A percentile compares a stretch with the other conserved stretches of the same genome.
phyloP scores from a whole-genome alignment of 495 filamentous ascomycete species.

The Parathielavia hyrcaniae region DNA sequence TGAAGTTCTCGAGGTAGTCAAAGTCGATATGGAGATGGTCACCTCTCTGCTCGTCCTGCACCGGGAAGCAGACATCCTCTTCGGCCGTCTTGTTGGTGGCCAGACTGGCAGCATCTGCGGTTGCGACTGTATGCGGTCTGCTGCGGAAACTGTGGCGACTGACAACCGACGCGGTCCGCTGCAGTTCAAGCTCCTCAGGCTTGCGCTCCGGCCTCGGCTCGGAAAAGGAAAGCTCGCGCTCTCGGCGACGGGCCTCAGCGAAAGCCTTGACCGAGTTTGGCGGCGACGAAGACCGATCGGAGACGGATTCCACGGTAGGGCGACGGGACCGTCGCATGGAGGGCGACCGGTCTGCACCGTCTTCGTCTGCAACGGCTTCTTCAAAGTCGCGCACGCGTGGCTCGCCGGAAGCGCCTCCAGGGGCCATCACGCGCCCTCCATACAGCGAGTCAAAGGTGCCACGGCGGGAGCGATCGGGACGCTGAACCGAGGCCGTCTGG shows the following conservation, averaged over 20 bases:
- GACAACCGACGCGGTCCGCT: conserved; percentile 63
- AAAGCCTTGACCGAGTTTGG: conserved; percentile 98
- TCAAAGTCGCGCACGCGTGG: conserved; percentile 53
- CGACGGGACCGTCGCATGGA: conserved; percentile 38
- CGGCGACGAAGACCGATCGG: conserved; percentile 65
- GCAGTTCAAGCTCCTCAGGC: conserved; percentile 54
- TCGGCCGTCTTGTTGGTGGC: conserved; percentile 54
- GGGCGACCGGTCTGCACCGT: conserved; percentile 43
- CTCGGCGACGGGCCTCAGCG: conserved; percentile 63
- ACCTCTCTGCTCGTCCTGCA: conserved; percentile 44
- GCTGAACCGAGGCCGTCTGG: conserved; percentile 62
- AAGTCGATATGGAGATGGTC: conserved; percentile 65
- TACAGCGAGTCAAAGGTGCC: conserved; percentile 50
- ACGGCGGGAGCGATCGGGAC: conserved; percentile 47
- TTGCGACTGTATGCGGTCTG: conserved; percentile 39
- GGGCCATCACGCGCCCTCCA: conserved; percentile 41
- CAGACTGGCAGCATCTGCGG: conserved; percentile 43
- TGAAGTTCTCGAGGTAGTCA: conserved; percentile 80
- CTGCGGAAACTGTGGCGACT: conserved; percentile 53
- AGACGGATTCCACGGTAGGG: conserved; percentile 41
- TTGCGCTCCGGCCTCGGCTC: conserved; percentile 37
- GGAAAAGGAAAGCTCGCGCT: conserved; percentile 49
- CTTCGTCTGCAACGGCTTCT: conserved; percentile 78
- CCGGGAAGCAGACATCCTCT: conserved; percentile 81
- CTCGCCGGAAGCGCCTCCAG: conserved; percentile 28